Conservation (phyloP, 306 rosid genomes). For the Pterocarpus macrocarpus region DNA sequence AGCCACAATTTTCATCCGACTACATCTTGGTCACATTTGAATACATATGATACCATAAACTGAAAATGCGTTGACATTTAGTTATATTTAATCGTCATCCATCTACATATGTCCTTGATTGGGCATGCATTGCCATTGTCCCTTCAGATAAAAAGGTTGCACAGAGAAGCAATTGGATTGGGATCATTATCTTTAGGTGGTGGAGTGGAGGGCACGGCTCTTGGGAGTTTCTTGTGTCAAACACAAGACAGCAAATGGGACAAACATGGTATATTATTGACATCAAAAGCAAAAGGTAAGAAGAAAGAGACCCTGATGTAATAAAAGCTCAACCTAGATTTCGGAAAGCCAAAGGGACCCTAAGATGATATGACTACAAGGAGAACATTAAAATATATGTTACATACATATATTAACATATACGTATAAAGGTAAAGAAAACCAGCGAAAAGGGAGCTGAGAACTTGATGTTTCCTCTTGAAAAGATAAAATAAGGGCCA, state of each 20-base stretch:
- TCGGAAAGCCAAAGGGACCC: conserved; percentile 38
- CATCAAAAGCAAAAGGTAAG: conserved; percentile 44
- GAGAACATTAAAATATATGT: background rate
- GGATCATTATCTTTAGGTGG: conserved; percentile 38
- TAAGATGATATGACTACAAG: conserved; percentile 33
- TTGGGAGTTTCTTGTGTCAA: conserved; percentile 44
- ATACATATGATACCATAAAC: background rate
- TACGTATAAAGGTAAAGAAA: conserved; percentile 27
- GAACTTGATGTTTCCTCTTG: conserved; percentile 42
- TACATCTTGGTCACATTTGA: background rate
- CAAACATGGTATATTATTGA: conserved; percentile 39
- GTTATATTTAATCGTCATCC: background rate
- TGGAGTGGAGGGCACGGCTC: conserved; percentile 44
- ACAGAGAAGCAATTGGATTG: conserved; percentile 30
- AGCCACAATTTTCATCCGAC: background rate
- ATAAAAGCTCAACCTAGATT: conserved; percentile 25
- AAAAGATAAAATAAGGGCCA: background rate
- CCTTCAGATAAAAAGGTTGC: conserved; percentile 38
- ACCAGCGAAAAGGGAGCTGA: conserved; percentile 34
- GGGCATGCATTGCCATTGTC: conserved; percentile 35
- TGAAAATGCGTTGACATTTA: conserved; percentile 18
- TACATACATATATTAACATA: background rate
- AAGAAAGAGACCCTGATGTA: conserved; percentile 17
- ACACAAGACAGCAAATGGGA: conserved; percentile 50
- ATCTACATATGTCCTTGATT: background rate